A percentile compares a stretch with the other conserved stretches of the same genome.
Evolutionary conservation across 1,284 basidiomycete species (phyloP).

Genomic region (Ganoderma multipileum): DNA sequence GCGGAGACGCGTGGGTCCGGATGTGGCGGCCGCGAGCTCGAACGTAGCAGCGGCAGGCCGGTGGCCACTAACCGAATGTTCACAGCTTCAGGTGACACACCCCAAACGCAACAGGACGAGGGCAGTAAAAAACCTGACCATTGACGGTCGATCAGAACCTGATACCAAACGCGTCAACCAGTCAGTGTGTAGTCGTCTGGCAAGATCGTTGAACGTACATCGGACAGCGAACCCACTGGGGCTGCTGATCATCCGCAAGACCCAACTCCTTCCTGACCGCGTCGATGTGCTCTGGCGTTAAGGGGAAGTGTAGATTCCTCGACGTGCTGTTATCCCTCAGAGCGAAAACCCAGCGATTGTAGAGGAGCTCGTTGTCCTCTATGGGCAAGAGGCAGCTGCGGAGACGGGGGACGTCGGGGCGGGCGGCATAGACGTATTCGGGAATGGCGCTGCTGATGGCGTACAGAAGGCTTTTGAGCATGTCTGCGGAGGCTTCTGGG

Average conservation of each 20-base stretch:
- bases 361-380: neutral
- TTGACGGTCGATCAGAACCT: too few relatives aligned
- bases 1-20: too few relatives aligned
- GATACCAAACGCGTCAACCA: too few relatives aligned
- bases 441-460: neutral
- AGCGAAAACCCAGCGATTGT: neutral
- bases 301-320: neutral
- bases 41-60: too few relatives aligned
- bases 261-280: neutral
- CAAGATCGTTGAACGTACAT: neutral
- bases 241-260: neutral
- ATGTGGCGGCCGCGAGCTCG: too few relatives aligned
- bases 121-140: too few relatives aligned
- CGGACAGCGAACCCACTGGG: neutral
- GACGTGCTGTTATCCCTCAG: neutral
- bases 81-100: too few relatives aligned
- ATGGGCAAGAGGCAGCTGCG: neutral
- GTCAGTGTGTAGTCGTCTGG: neutral
- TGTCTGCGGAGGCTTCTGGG: neutral
- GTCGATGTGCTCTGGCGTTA: neutral
- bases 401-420: neutral
- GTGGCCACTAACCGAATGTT: too few relatives aligned
- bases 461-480: rapidly evolving
- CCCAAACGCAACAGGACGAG: too few relatives aligned
- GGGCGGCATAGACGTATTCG: neutral